Base-by-base conservation (phyloP, 129 eudicot species). In the Logfia minima region DNA sequence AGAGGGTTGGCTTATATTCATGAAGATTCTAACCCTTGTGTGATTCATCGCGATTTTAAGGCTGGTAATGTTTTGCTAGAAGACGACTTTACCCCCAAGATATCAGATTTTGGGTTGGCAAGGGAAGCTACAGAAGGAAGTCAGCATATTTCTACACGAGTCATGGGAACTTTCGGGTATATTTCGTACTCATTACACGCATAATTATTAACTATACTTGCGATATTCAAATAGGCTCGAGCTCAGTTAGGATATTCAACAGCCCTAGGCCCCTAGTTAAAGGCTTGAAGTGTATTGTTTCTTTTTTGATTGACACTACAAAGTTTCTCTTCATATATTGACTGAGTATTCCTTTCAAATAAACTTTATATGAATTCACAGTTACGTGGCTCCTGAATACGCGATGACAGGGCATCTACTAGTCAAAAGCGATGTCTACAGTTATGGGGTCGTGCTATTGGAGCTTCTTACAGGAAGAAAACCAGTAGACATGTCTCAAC, bases 91-190 rank as follows among this genome's bases (percentile, higher is more conserved):
- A 90, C 97, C 51, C 98, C 98, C 13, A 93, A 90, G 80, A 90
- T 93, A 45, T 90, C 96, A 13, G 98, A 92, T 82, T 92, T 92
- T 71, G 98, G 98, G 68, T 77, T 92, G 81, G 98, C 98, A 22
- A 79, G 94, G 66, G 96, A 90, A 88, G 96, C 95, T 21, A 90
- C 94, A 9, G 98, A 90, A 85, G 96, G 98, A 69, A 85, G 89
- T 76, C 78, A 77, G 17, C 98, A 88, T 76, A 81, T 92, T 72
- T 92, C 98, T 48, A 92, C 98, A 7, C 83, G 91, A 39, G 96
- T 92, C 80, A 92, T 90, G 98, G 98, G 98, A 80, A 92, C 98
- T 75, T 92, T 90, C 68, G 96, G 98, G 98, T 92, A 92, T 72
- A 64, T 73, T 28, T 83, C 77, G 23, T 29, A 62, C 14, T 9